These are phyloP conservation scores for Ceratocystis smalleyi DNA, from an alignment of 2,329 filamentous ascomycete genomes.

Conservation along the genomic window DNA sequence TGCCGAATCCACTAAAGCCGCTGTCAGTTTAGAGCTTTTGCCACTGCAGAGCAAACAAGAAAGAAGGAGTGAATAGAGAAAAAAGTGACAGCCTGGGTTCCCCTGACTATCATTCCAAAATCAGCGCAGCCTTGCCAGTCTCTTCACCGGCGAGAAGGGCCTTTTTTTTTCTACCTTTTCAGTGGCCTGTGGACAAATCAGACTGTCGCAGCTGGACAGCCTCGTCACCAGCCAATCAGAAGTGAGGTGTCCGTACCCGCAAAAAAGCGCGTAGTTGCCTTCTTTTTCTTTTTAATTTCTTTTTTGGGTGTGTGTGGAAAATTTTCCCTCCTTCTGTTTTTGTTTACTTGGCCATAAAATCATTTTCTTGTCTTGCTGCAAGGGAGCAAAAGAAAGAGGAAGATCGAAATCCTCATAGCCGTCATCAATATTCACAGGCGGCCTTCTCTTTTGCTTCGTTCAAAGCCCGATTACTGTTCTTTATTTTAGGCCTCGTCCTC, in stretches of 20 bases:
- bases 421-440: neutral
- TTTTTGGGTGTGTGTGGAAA: neutral
- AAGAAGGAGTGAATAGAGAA: neutral
- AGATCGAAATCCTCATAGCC: neutral
- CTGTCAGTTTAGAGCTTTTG: neutral
- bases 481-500: neutral
- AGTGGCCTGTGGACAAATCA: too few relatives aligned
- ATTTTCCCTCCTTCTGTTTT: neutral
- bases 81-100: conserved; percentile 3
- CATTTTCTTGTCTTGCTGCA: neutral
- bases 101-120: neutral
- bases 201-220: neutral
- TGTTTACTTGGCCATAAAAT: neutral
- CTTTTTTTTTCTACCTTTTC: neutral
- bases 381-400: neutral
- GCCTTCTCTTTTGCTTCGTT: neutral
- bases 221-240: neutral
- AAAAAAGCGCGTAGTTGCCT: neutral
- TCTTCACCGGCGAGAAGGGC: neutral
- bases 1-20: neutral
- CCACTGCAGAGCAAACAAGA: neutral
- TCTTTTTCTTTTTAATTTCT: neutral
- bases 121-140: neutral
- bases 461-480: neutral
- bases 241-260: neutral